Evolutionary conservation across 768 basidiomycete genomes (phyloP), one percentile per base, ranked within the genome.

Genomic region (Royoungia palumana): DNA sequence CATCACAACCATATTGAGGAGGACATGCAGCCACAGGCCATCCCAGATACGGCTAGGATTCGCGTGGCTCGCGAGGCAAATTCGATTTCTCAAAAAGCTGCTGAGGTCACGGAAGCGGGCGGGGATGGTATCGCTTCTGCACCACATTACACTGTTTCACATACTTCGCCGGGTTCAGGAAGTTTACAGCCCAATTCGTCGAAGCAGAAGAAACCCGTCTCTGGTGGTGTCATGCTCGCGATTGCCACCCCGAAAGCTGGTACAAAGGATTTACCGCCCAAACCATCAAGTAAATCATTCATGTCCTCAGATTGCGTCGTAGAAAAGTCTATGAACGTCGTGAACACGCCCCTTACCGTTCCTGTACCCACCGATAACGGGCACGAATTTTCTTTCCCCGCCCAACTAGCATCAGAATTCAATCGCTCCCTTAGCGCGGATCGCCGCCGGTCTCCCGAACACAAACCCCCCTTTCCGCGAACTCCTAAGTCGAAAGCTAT

Each of bases 11-110:
- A 30, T 43, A 14, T 41, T 2, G 38, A 42, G 42, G 44, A 39
- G 19, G 34, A 27, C 7, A 45, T 19, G 14, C 71, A 70, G 50
- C 62, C 57, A 35, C 69, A 59, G 27, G 61, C 59, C 10, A 64
- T 46, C 37, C 38, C 58, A 8, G 64, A 71, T 39, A 58, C 61
- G 6, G 47, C 57, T 12, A 61, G 53, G 38, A 65, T 70, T n/a
- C 58, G 52, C 27, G 58, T 62, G 16, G 51, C 65, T 46, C 36
- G 30, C 20, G 38, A 54, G 37, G 43, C 45, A n/a, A 43, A 35
- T 34, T 19, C 30, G 12, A 11, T 22, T 14, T 6, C 43, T 7
- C 12, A 44, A 28, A 46, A 22, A n/a, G 24, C 12, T 3, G 27
- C 13, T 3, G 21, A 20, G 10, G 5, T 20, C n/a, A 46, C 41